These are phyloP conservation scores for Dillenia suffruticosa DNA, from an alignment of 164 flowering plant genomes.

Conservation along the genomic window DNA sequence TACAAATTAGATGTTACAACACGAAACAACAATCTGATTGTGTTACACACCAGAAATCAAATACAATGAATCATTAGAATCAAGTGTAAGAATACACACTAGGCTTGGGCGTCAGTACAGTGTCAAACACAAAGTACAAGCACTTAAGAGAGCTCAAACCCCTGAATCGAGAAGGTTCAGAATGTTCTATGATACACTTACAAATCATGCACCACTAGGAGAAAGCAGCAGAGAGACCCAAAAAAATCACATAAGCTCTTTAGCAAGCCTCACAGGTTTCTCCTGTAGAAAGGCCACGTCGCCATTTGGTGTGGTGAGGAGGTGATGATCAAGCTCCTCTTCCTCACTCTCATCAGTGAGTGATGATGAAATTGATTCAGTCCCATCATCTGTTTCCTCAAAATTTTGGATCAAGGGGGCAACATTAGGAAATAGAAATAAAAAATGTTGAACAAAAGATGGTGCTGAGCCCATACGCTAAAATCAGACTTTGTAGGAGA, in stretches of 20 bases:
- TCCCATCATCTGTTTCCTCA: conserved; percentile 42
- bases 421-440: not conserved
- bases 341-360: conserved; percentile 42
- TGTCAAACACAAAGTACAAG: not conserved
- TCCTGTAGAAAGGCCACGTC: conserved; percentile 69
- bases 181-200: conserved; percentile 14
- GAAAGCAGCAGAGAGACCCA: conserved; percentile 10
- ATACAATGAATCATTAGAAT: too few relatives aligned
- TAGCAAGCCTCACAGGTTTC: conserved; percentile 56
- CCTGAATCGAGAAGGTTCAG: not conserved
- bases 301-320: conserved; percentile 48
- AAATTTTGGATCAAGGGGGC: not conserved
- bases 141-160: not conserved
- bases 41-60: too few relatives aligned
- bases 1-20: too few relatives aligned
- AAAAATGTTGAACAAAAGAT: not conserved
- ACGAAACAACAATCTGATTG: too few relatives aligned
- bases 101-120: too few relatives aligned
- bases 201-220: conserved; percentile 14
- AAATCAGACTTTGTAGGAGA: too few relatives aligned
- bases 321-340: conserved; percentile 61
- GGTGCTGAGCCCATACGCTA: too few relatives aligned
- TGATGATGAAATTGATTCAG: conserved; percentile 48
- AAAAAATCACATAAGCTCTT: conserved; percentile 39
- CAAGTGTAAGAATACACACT: too few relatives aligned